Evolutionary conservation across 495 filamentous ascomycete species (phyloP).

Genomic region (Haplographium delicatum): DNA sequence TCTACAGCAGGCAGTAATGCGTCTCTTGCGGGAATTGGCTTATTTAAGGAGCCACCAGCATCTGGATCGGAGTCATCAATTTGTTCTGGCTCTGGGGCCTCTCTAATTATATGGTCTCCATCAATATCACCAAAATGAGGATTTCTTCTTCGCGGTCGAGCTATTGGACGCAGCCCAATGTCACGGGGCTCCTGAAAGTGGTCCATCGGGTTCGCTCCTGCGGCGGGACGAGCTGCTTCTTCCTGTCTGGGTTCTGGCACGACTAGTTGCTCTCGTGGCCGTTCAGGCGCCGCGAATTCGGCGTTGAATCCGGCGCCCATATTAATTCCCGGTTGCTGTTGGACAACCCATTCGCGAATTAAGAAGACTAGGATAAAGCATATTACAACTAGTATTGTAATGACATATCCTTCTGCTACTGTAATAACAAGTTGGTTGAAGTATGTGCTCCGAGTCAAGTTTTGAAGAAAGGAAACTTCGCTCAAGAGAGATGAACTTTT

Average conservation of each 20-base stretch:
- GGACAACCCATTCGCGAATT: slow-evolving; percentile 96
- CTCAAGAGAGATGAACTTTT: slow-evolving; percentile 55
- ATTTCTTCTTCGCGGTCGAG: slow-evolving; percentile 21
- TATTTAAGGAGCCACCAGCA: neutral
- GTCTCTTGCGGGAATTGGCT: slow-evolving; percentile 13
- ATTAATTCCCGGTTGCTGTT: slow-evolving; percentile 82
- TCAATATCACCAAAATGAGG: slow-evolving; percentile 11
- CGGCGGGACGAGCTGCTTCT: neutral
- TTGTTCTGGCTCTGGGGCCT: neutral
- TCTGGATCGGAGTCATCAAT: neutral
- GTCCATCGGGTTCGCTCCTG: neutral
- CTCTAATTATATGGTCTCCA: neutral
- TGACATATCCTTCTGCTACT: slow-evolving; percentile 85
- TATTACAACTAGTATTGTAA: slow-evolving; percentile 83
- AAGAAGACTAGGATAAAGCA: slow-evolving; percentile 93
- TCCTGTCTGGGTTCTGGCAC: slow-evolving; percentile 18
- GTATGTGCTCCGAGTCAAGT: slow-evolving; percentile 63
- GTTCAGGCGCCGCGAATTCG: slow-evolving; percentile 26
- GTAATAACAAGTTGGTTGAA: slow-evolving; percentile 80
- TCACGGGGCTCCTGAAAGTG: neutral
- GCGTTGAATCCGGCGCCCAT: slow-evolving; percentile 51
- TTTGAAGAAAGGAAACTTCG: slow-evolving; percentile 63
- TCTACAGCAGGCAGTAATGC: slow-evolving; percentile 16
- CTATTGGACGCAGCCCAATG: slow-evolving; percentile 15
- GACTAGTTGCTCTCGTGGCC: slow-evolving; percentile 45